These are phyloP conservation scores for Cercospora sojina DNA, from an alignment of 2,329 filamentous ascomycete genomes.

Conservation along the genomic window DNA sequence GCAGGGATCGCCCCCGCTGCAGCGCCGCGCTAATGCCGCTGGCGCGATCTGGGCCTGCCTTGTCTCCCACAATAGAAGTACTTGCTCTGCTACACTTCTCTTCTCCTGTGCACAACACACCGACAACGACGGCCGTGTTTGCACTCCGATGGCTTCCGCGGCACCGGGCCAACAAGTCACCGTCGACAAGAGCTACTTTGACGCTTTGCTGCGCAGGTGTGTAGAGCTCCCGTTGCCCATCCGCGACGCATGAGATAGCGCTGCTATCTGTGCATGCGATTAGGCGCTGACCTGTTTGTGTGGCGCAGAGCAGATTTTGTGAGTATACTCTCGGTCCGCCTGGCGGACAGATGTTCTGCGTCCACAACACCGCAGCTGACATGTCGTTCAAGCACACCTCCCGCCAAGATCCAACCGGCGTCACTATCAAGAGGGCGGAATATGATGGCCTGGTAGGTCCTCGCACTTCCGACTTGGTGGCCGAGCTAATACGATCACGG, in stretches of 20 bases:
- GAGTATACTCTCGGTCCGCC: conserved; percentile 12
- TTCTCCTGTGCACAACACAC: conserved; percentile 1
- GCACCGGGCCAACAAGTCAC: conserved; percentile 47
- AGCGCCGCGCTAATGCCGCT: background rate
- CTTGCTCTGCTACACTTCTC: background rate
- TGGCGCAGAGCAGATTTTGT: conserved; percentile 35
- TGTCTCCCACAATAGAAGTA: background rate
- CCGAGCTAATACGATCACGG: background rate
- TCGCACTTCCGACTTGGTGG: background rate
- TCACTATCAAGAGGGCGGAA: conserved; percentile 61
- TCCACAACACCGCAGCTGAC: conserved; percentile 18
- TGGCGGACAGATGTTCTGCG: background rate
- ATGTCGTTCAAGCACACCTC: conserved; percentile 29
- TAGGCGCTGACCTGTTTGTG: conserved; percentile 25
- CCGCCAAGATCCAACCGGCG: conserved; percentile 30
- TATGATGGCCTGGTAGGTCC: conserved; percentile 58
- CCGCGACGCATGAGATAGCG: background rate
- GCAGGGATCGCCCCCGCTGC: background rate
- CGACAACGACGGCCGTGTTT: background rate
- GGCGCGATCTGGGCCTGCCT: background rate
- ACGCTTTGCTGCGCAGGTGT: conserved; percentile 63
- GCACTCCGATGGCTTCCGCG: conserved; percentile 8
- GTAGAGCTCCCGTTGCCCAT: conserved; percentile 32
- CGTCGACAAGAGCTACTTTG: conserved; percentile 60
- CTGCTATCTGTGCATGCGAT: conserved; percentile 16